These are phyloP conservation scores for Rugonectria rugulosa DNA, from an alignment of 2,329 filamentous ascomycete genomes.

Conservation along the genomic window DNA sequence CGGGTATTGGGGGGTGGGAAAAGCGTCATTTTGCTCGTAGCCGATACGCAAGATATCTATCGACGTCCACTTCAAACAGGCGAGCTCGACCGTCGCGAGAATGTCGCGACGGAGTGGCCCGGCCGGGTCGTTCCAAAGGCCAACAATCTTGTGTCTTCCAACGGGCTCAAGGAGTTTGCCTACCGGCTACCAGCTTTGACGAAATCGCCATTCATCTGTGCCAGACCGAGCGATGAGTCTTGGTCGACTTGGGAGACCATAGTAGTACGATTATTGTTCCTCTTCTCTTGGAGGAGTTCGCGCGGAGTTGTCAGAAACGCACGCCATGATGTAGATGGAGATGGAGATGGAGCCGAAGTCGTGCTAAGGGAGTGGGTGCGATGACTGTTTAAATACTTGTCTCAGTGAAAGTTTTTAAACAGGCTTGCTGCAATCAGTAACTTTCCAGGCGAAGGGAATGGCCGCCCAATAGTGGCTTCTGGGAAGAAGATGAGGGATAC, in stretches of 20 bases:
- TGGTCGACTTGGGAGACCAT: conserved; percentile 9
- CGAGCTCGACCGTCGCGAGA: neutral
- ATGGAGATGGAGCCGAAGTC: too few species aligned
- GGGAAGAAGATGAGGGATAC: too few species aligned
- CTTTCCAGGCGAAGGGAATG: too few species aligned
- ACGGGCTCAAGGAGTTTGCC: neutral
- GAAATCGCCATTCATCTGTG: neutral
- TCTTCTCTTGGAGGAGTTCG: neutral
- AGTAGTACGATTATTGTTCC: conserved; percentile 10
- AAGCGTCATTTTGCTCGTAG: neutral
- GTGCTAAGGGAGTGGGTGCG: too few species aligned
- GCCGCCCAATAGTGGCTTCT: too few species aligned
- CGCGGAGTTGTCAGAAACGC: too few species aligned
- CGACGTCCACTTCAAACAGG: neutral
- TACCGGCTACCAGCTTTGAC: neutral
- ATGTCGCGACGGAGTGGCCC: conserved; percentile 7
- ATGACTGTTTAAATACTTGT: too few species aligned
- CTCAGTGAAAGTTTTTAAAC: too few species aligned
- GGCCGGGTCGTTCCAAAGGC: conserved; percentile 10
- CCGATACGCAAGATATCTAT: neutral
- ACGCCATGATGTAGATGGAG: too few species aligned
- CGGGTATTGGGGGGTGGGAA: too few species aligned
- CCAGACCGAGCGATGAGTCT: conserved; percentile 15
- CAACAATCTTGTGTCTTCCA: conserved; percentile 2
- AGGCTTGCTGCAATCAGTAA: too few species aligned